Evolutionary conservation across 2,329 filamentous ascomycete species (phyloP).

Genomic region (Sporothrix phasma): DNA sequence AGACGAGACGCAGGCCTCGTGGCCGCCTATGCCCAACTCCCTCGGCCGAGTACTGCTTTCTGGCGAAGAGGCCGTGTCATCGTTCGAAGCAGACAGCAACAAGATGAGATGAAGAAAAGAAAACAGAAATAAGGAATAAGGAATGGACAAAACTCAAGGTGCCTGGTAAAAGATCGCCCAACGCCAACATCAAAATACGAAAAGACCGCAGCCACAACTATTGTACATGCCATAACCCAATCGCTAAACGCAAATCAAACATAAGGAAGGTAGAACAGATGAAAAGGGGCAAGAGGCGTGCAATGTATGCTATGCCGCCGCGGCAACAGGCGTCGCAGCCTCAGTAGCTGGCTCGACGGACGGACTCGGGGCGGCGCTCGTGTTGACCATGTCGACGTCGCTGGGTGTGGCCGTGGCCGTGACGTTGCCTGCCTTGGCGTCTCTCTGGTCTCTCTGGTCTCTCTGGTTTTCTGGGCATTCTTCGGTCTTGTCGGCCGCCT

Average conservation of each 20-base stretch:
- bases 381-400: constrained; percentile 45
- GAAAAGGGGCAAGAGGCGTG: not conserved
- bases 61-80: no score
- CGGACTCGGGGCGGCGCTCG: constrained; percentile 42
- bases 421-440: no score
- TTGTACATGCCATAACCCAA: not conserved
- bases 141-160: not conserved
- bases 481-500: constrained; percentile 42
- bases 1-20: not conserved
- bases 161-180: not conserved
- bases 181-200: not conserved
- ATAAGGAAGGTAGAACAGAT: not conserved
- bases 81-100: not conserved
- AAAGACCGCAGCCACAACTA: not conserved
- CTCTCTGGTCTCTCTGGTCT: no score
- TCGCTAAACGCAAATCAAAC: not conserved
- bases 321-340: constrained; percentile 12
- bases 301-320: not conserved
- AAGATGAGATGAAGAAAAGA: no score
- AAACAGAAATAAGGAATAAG: not conserved
- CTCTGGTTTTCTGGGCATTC: no score
- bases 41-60: not conserved
- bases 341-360: constrained; percentile 11
- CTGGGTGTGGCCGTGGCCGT: constrained; percentile 23
- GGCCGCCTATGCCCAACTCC: not conserved